Evolutionary conservation across 371 early-diverging fungal genomes (phyloP).

Genomic region (Haplosporangium sp.): DNA sequence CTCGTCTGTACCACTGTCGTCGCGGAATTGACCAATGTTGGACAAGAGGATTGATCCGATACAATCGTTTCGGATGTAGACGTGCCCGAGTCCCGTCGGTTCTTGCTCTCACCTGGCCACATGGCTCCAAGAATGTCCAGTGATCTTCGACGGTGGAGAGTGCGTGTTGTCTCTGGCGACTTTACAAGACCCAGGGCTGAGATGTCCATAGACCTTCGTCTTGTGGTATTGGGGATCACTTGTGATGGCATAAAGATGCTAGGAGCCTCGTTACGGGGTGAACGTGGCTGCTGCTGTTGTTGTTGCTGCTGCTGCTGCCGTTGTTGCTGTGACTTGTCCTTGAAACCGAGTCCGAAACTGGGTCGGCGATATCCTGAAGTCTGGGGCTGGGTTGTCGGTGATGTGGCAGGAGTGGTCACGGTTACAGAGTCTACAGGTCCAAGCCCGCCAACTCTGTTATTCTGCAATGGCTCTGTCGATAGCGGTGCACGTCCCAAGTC

Average conservation of each 20-base stretch:
- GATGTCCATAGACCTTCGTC: constrained; percentile 23
- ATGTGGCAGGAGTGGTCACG: too few relatives aligned
- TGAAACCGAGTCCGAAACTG: not conserved
- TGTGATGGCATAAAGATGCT: not conserved
- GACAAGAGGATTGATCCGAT: constrained; percentile 39
- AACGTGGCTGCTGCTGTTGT: not conserved
- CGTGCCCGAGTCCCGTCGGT: constrained; percentile 39
- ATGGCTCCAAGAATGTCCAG: constrained; percentile 19
- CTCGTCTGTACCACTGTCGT: not conserved
- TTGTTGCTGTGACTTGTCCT: not conserved
- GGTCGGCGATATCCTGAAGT: not conserved
- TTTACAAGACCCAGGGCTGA: constrained; percentile 9
- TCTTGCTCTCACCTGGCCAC: constrained; percentile 10
- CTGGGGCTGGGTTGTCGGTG: not conserved
- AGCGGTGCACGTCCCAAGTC: constrained; percentile 28
- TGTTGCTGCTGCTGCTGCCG: not conserved
- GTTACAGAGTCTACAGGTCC: too few relatives aligned
- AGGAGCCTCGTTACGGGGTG: too few relatives aligned
- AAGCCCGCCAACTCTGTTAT: not conserved
- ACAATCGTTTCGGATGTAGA: constrained; percentile 43
- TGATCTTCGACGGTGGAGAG: constrained; percentile 25
- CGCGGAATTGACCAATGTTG: constrained; percentile 26
- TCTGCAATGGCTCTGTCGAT: constrained; percentile 16
- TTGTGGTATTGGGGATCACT: not conserved
- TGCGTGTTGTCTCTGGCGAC: constrained; percentile 13